Conservation (phyloP, 1,284 basidiomycete species). For the Irpex lacteus region DNA sequence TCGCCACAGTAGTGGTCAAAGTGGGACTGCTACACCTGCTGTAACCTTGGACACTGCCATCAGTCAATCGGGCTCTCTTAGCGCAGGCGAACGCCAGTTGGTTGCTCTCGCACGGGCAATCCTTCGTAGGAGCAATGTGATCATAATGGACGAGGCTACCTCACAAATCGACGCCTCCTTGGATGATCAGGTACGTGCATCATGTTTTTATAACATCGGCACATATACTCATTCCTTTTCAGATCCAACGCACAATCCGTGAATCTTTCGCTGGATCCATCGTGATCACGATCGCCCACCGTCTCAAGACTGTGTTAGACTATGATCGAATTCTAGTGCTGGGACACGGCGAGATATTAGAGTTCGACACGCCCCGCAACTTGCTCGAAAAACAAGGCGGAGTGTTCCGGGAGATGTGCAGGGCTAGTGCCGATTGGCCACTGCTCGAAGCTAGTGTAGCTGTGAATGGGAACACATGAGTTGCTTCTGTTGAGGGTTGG, state of each 20-base stretch:
- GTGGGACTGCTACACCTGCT: constrained; percentile 11
- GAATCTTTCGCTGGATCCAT: constrained; percentile 72
- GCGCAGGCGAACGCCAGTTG: constrained; percentile 82
- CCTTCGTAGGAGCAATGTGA: constrained; percentile 71
- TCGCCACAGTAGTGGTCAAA: constrained; percentile 16
- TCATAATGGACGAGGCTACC: constrained; percentile 86
- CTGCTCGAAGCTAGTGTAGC: constrained; percentile 10
- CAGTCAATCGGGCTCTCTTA: constrained; percentile 65
- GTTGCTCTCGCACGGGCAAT: constrained; percentile 75
- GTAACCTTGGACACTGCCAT: constrained; percentile 63
- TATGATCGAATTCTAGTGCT: constrained; percentile 83
- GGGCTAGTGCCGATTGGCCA: constrained; percentile 59
- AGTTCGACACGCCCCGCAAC: constrained; percentile 70
- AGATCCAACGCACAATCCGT: constrained; percentile 81
- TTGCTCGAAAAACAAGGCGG: constrained; percentile 57
- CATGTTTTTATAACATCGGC: background rate
- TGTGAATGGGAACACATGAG: background rate
- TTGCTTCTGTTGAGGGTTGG: background rate
- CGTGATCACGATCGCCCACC: constrained; percentile 83
- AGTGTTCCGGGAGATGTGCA: constrained; percentile 70
- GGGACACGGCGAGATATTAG: constrained; percentile 61
- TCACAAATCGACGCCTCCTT: constrained; percentile 75
- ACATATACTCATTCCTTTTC: constrained; percentile 20
- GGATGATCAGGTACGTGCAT: constrained; percentile 54
- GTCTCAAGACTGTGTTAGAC: constrained; percentile 71